These are phyloP conservation scores for Lactarius tabidus DNA, from an alignment of 768 basidiomycete species.

Conservation along the genomic window DNA sequence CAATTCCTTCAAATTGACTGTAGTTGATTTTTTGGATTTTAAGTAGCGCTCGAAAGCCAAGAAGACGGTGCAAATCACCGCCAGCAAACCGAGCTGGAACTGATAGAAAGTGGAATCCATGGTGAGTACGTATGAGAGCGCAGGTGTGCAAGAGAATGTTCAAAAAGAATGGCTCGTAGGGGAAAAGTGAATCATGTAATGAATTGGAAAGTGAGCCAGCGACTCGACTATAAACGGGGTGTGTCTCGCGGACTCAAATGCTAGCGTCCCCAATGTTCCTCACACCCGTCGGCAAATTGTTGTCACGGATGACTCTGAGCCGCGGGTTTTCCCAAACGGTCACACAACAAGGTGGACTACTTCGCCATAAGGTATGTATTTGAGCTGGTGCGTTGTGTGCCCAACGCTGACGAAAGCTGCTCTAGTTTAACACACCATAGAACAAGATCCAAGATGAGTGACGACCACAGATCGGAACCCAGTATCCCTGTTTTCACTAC, in stretches of 20 bases:
- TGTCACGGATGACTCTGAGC: too few relatives aligned
- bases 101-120: slow-evolving; percentile 30
- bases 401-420: background rate
- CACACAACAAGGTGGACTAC: background rate
- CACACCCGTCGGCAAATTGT: too few relatives aligned
- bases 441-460: background rate
- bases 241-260: background rate
- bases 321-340: background rate
- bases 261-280: too few relatives aligned
- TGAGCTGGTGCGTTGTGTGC: background rate
- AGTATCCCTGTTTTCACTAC: slow-evolving; percentile 15
- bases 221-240: background rate
- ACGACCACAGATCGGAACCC: background rate
- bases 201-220: background rate
- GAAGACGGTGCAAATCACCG: slow-evolving; percentile 23
- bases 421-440: background rate
- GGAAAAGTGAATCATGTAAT: background rate
- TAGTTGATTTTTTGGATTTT: slow-evolving; percentile 17
- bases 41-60: slow-evolving; percentile 28
- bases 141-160: background rate
- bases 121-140: background rate
- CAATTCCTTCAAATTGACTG: slow-evolving; percentile 1
- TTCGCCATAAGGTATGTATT: background rate
- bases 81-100: slow-evolving; percentile 29
- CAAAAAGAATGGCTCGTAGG: slow-evolving; percentile 1